A percentile compares a stretch with the other conserved stretches of the same genome.
phyloP scores from a whole-genome alignment of 768 basidiomycete species.

The Lentinula raphanica region DNA sequence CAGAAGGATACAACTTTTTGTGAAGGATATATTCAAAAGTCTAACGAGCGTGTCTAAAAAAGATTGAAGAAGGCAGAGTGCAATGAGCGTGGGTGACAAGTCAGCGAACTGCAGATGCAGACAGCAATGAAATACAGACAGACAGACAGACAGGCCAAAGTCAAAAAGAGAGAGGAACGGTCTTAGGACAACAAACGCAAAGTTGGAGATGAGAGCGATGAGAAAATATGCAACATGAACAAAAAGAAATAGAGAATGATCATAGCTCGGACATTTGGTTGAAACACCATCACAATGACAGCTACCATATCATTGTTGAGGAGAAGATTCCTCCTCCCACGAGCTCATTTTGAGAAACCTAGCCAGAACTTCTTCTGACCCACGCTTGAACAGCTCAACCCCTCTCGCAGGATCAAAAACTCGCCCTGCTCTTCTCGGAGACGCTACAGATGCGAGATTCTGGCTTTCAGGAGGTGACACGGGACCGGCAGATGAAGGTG shows the following conservation, averaged over 20 bases:
- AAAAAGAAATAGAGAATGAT: neutral
- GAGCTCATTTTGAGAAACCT: slow-evolving; percentile 78
- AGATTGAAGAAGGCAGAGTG: neutral
- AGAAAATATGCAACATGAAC: neutral
- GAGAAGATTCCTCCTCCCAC: slow-evolving; percentile 49
- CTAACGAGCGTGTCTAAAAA: slow-evolving; percentile 8
- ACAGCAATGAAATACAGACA: neutral
- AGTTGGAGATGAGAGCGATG: neutral
- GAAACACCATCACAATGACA: neutral
- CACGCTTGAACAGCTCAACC: slow-evolving; percentile 80
- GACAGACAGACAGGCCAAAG: no score
- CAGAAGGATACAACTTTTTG: neutral
- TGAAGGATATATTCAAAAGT: neutral
- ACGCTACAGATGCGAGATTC: slow-evolving; percentile 21
- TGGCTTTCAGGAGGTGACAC: slow-evolving; percentile 42
- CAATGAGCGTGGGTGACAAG: neutral
- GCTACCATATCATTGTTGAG: slow-evolving; percentile 1
- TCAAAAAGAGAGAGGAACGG: neutral
- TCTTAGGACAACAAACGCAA: neutral
- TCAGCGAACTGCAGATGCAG: neutral
- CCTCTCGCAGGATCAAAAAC: slow-evolving; percentile 86
- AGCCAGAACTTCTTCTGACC: slow-evolving; percentile 82
- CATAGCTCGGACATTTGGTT: neutral
- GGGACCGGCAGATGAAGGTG: slow-evolving; percentile 30
- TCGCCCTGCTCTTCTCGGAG: slow-evolving; percentile 46